phyloP scores from a whole-genome alignment of 2,329 filamentous ascomycete genomes.

The Colletotrichum sp. region DNA sequence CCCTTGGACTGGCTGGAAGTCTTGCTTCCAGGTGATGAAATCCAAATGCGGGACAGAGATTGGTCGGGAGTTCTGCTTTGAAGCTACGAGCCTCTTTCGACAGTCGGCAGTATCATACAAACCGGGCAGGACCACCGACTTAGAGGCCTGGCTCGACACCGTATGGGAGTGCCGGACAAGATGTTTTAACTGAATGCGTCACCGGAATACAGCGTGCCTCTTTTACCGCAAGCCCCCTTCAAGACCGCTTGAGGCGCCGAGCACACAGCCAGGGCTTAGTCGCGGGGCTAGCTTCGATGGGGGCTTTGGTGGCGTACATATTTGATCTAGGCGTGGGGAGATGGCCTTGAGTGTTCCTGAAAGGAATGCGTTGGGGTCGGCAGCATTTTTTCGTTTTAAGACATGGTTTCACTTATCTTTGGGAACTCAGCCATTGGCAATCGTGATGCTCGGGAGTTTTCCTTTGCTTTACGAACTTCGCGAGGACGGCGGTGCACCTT shows the following conservation, averaged over 20 bases:
- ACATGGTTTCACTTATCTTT: background rate
- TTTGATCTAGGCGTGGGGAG: background rate
- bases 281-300: background rate
- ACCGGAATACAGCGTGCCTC: background rate
- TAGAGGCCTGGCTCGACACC: background rate
- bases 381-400: background rate
- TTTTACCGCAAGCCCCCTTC: background rate
- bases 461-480: background rate
- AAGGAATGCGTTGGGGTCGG: slow-evolving; percentile 7
- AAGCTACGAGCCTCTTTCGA: background rate
- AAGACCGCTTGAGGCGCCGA: background rate
- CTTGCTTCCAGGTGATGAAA: background rate
- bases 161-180: background rate
- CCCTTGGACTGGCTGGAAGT: background rate
- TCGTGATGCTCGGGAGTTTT: background rate
- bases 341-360: background rate
- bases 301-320: background rate
- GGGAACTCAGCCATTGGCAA: background rate
- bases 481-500: background rate
- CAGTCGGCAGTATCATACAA: background rate
- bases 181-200: slow-evolving; percentile 2
- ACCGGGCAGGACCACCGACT: background rate
- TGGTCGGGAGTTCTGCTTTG: background rate
- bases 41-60: background rate
- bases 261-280: background rate